Conservation (phyloP, 257 asterid genomes). For the Jasminum sambac region DNA sequence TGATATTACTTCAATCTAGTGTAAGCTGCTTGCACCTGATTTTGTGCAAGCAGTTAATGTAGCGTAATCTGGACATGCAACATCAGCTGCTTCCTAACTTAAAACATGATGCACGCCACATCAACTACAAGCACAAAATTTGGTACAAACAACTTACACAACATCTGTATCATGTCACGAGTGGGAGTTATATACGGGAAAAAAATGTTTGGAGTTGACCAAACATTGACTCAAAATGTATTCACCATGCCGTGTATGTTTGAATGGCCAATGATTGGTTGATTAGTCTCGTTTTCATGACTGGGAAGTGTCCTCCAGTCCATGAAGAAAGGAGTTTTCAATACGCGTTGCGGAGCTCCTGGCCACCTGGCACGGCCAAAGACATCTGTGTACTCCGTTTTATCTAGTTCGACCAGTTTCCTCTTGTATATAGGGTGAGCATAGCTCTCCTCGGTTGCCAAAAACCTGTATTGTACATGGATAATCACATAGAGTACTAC, state of each 20-base stretch:
- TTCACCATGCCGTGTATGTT: conserved; percentile 70
- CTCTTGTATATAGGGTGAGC: conserved; percentile 83
- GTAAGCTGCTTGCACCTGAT: too few relatives aligned
- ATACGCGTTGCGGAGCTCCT: conserved; percentile 79
- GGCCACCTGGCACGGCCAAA: conserved; percentile 98
- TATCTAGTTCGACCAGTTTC: conserved; percentile 59
- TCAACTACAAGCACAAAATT: too few relatives aligned
- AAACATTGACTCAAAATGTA: background rate
- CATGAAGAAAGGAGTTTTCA: conserved; percentile 67
- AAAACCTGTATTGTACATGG: conserved; percentile 42
- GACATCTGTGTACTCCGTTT: conserved; percentile 72
- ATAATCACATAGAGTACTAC: too few relatives aligned
- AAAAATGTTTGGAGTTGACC: background rate
- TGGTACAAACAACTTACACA: too few relatives aligned
- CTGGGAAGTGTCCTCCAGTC: conserved; percentile 69
- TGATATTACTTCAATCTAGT: too few relatives aligned
- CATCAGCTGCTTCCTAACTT: too few relatives aligned
- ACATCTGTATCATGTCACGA: too few relatives aligned
- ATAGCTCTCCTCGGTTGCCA: conserved; percentile 78
- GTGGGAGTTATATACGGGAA: background rate
- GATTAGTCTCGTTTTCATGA: conserved; percentile 64
- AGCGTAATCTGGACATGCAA: too few relatives aligned
- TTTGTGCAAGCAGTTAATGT: too few relatives aligned
- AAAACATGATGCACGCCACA: too few relatives aligned
- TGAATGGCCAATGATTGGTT: conserved; percentile 70